These are phyloP conservation scores for Boletus sp. DNA, from an alignment of 768 basidiomycete species.

Conservation along the genomic window DNA sequence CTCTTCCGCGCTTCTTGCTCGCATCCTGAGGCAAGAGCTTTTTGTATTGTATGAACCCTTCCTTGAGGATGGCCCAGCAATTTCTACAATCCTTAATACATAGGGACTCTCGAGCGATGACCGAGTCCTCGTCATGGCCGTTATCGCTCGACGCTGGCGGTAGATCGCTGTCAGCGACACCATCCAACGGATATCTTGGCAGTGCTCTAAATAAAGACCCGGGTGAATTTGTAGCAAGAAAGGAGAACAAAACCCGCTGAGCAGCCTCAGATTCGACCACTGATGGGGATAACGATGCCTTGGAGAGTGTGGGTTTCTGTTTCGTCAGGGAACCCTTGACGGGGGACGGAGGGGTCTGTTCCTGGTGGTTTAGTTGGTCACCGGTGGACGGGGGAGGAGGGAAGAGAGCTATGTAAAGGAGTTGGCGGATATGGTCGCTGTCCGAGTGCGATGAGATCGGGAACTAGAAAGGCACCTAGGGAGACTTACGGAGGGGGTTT, in stretches of 20 bases:
- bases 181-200: slow-evolving; percentile 42
- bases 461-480: slow-evolving; percentile 6
- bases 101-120: slow-evolving; percentile 51
- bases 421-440: slow-evolving; percentile 63
- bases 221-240: slow-evolving; percentile 55
- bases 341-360: slow-evolving; percentile 30
- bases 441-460: slow-evolving; percentile 10
- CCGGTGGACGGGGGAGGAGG: slow-evolving; percentile 35
- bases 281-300: slow-evolving; percentile 42
- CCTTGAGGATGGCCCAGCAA: slow-evolving; percentile 60
- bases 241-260: slow-evolving; percentile 51
- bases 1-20: slow-evolving; percentile 34
- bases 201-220: slow-evolving; percentile 50
- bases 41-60: slow-evolving; percentile 47
- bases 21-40: slow-evolving; percentile 13
- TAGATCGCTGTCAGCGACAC: slow-evolving; percentile 1
- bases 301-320: slow-evolving; percentile 38
- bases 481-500: slow-evolving; percentile 55
- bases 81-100: slow-evolving; percentile 52
- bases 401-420: slow-evolving; percentile 69
- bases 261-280: slow-evolving; percentile 48
- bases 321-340: slow-evolving; percentile 49
- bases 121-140: slow-evolving; percentile 49
- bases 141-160: slow-evolving; percentile 13
- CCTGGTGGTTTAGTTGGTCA: slow-evolving; percentile 17